Conservation (phyloP, 202 grass and related monocot species). For the Saccharum hybrid region DNA sequence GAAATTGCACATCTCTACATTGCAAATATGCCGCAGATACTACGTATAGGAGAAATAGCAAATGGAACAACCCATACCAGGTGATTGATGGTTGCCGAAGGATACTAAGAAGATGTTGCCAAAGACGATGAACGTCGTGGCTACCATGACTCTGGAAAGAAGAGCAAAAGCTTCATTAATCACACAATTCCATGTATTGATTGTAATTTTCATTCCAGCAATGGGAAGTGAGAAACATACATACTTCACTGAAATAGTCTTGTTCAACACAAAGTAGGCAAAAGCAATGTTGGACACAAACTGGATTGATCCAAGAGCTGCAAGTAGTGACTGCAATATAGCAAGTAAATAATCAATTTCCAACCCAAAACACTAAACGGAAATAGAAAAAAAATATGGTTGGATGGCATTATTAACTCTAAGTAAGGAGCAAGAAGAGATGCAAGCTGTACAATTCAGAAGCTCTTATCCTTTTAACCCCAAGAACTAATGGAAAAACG, state of each 20-base stretch:
- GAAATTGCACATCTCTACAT: slow-evolving; percentile 8
- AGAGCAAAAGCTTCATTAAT: slow-evolving; percentile 41
- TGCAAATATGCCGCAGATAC: slow-evolving; percentile 29
- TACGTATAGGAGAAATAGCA: slow-evolving; percentile 40
- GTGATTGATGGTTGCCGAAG: slow-evolving; percentile 97
- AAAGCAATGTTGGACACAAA: slow-evolving; percentile 98
- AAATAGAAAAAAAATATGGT: slow-evolving; percentile 32
- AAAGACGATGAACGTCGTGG: slow-evolving; percentile 91
- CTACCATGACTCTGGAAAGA: slow-evolving; percentile 87
- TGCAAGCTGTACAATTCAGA: neutral
- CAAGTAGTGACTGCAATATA: slow-evolving; percentile 93
- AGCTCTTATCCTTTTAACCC: neutral
- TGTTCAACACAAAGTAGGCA: slow-evolving; percentile 95
- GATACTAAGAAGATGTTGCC: slow-evolving; percentile 97
- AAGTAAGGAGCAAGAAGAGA: slow-evolving; percentile 25
- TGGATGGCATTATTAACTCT: neutral
- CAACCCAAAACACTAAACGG: slow-evolving; percentile 8
- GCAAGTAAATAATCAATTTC: slow-evolving; percentile 49
- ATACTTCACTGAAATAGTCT: slow-evolving; percentile 90
- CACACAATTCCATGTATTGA: slow-evolving; percentile 28
- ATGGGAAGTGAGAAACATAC: slow-evolving; percentile 50
- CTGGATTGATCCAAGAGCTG: slow-evolving; percentile 97
- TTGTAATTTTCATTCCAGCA: slow-evolving; percentile 31
- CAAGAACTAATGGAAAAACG: neutral
- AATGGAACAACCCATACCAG: slow-evolving; percentile 62